A percentile compares a stretch with the other conserved stretches of the same genome.
Evolutionary conservation across 306 rosid genomes (phyloP).

Genomic region (Arachis stenosperma): DNA sequence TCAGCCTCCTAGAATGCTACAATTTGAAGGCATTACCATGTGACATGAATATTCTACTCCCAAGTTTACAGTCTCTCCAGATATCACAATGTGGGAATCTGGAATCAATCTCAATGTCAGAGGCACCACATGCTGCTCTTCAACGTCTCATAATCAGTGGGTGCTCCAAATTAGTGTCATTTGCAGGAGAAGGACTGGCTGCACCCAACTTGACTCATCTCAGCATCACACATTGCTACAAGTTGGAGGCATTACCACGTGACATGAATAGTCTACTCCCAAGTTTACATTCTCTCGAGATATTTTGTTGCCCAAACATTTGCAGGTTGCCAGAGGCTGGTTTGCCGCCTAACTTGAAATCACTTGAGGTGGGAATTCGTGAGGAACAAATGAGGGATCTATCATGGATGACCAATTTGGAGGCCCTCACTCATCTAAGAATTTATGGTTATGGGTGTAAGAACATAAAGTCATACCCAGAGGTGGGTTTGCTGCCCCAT

Average conservation of each 20-base stretch:
- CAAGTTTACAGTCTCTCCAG: not conserved
- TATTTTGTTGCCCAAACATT: not conserved
- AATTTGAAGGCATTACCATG: not conserved
- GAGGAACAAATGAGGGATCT: too few relatives aligned
- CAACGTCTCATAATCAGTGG: not conserved
- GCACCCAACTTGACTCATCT: too few relatives aligned
- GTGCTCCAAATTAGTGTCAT: not conserved
- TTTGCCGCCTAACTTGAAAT: not conserved
- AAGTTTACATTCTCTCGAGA: not conserved
- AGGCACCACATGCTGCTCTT: not conserved
- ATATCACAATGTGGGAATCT: not conserved
- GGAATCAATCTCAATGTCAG: not conserved
- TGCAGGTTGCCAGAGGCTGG: not conserved
- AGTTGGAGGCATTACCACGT: not conserved
- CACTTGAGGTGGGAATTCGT: too few relatives aligned
- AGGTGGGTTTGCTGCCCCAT: too few relatives aligned
- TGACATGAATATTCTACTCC: not conserved
- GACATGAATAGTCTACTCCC: conserved; percentile 4
- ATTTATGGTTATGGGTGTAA: too few relatives aligned
- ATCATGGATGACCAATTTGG: too few relatives aligned
- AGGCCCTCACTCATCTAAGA: too few relatives aligned
- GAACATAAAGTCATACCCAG: too few relatives aligned
- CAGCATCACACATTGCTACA: accelerated
- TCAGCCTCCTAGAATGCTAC: accelerated
- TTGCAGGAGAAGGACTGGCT: not conserved